Percentiles rank a stretch among this genome's conserved stretches.
Evolutionary conservation across 73 alveolate species (phyloP).

Genomic region (Halteria grandinella): DNA sequence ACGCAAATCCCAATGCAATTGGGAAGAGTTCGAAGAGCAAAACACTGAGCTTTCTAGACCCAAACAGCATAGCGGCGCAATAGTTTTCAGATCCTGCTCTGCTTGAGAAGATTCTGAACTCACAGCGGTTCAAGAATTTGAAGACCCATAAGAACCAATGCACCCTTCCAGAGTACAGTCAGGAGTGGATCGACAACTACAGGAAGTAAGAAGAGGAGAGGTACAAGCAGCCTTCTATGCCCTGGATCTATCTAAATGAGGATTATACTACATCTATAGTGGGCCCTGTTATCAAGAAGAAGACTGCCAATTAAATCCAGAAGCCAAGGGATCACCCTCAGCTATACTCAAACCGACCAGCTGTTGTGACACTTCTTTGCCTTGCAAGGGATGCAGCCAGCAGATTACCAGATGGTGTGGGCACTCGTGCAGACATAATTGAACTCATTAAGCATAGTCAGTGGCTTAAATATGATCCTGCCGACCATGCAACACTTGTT

Average conservation of each 20-base stretch:
- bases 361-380: slow-evolving; percentile 93
- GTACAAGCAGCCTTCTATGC: slow-evolving; percentile 90
- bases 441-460: slow-evolving; percentile 89
- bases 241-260: slow-evolving; percentile 91
- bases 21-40: no score
- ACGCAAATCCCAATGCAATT: no score
- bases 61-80: no score
- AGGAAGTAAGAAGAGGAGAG: slow-evolving; percentile 89
- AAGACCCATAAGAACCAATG: slow-evolving; percentile 85
- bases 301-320: slow-evolving; percentile 56
- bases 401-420: slow-evolving; percentile 97
- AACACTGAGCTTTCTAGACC: no score
- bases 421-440: slow-evolving; percentile 98
- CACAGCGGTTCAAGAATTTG: slow-evolving; percentile 84
- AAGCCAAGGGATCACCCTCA: slow-evolving; percentile 97
- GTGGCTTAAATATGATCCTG: slow-evolving; percentile 82
- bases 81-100: background rate
- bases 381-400: slow-evolving; percentile 98
- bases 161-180: slow-evolving; percentile 76
- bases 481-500: slow-evolving; percentile 82
- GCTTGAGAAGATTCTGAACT: slow-evolving; percentile 55
- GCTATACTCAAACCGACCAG: slow-evolving; percentile 93
- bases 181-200: slow-evolving; percentile 54
- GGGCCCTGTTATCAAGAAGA: slow-evolving; percentile 94
- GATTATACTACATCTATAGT: slow-evolving; percentile 94